Percentiles rank a stretch among this genome's conserved stretches.
Evolutionary conservation across 495 filamentous ascomycete genomes (phyloP).

Genomic region (Halenospora varia): DNA sequence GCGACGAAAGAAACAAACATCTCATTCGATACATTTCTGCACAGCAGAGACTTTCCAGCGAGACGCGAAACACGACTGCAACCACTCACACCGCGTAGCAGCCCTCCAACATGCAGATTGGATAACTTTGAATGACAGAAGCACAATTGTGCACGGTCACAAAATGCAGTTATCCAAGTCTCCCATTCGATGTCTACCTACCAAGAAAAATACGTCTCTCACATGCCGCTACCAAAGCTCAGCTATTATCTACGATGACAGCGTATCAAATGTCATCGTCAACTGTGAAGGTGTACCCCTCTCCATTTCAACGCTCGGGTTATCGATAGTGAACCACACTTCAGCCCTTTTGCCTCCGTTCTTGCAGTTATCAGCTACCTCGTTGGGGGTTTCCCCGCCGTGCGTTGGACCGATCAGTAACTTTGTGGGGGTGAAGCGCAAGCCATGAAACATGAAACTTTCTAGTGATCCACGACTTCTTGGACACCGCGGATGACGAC

Average conservation of each 20-base stretch:
- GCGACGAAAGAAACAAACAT: background rate
- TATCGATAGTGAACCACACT: conserved; percentile 14
- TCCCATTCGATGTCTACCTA: background rate
- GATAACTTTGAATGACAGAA: conserved; percentile 3
- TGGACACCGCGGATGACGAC: conserved; percentile 9
- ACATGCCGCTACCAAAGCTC: background rate
- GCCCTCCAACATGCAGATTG: conserved; percentile 19
- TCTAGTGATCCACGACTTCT: background rate
- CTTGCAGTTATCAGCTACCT: conserved; percentile 11
- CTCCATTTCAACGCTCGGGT: background rate
- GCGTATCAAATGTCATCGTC: background rate
- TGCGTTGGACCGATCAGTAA: background rate
- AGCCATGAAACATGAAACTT: conserved; percentile 18
- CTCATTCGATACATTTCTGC: conserved; percentile 14
- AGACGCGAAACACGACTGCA: conserved; percentile 19
- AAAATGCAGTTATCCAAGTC: conserved; percentile 19
- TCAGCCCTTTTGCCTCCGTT: conserved; percentile 3
- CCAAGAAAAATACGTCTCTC: no score
- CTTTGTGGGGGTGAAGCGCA: conserved; percentile 10
- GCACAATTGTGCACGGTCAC: conserved; percentile 10
- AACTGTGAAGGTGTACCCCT: background rate
- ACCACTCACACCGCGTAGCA: conserved; percentile 18
- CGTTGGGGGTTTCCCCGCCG: conserved; percentile 12
- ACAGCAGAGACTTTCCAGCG: conserved; percentile 14
- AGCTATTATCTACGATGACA: background rate